phyloP scores from a whole-genome alignment of 106 monocot genomes.

The Narthecium ossifragum region DNA sequence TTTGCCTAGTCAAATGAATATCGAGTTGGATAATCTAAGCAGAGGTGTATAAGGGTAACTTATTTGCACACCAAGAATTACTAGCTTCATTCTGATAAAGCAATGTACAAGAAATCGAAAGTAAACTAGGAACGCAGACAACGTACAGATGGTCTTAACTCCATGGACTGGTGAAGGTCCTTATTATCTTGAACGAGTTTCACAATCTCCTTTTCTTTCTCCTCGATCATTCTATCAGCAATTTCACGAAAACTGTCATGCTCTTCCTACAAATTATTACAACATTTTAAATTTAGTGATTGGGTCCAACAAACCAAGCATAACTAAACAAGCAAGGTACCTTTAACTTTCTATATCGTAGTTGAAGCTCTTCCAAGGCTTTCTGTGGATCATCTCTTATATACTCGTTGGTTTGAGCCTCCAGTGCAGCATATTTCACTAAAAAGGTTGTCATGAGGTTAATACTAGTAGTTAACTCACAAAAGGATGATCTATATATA shows the following conservation, averaged over 20 bases:
- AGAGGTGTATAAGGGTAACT: too few species aligned
- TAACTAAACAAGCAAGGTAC: constrained; percentile 27
- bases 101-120: too few species aligned
- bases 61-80: too few species aligned
- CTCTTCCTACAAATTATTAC: constrained; percentile 59
- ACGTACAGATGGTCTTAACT: constrained; percentile 48
- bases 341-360: constrained; percentile 68
- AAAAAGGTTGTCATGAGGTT: too few species aligned
- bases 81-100: too few species aligned
- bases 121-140: not conserved
- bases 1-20: too few species aligned
- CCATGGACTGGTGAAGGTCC: constrained; percentile 42
- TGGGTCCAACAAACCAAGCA: constrained; percentile 3
- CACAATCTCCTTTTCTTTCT: constrained; percentile 73
- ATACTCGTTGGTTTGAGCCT: constrained; percentile 39
- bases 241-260: constrained; percentile 75
- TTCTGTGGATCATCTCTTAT: constrained; percentile 33
- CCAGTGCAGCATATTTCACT: constrained; percentile 69
- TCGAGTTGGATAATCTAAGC: too few species aligned
- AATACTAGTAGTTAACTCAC: too few species aligned
- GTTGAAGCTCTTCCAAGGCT: constrained; percentile 48
- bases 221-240: constrained; percentile 83
- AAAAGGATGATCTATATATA: too few species aligned
- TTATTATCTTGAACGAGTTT: constrained; percentile 69
- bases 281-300: not conserved